These are phyloP conservation scores for Chlamydomonas reinhardtii DNA, from an alignment of 163 green algal species.

Conservation along the genomic window DNA sequence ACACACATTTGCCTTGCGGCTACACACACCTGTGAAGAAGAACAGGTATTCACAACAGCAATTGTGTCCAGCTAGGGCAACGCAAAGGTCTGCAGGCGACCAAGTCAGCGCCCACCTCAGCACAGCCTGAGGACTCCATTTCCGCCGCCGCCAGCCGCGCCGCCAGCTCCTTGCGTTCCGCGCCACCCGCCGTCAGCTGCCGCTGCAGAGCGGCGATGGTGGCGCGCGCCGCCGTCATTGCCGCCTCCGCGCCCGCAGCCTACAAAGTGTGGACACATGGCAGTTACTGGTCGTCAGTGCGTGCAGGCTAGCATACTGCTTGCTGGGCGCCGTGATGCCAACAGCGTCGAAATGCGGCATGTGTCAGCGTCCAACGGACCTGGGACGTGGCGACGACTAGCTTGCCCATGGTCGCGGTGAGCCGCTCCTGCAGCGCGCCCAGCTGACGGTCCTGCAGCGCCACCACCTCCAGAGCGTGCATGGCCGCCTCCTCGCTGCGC, in stretches of 20 bases:
- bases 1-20: too few species aligned
- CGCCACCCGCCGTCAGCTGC: constrained; percentile 37
- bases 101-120: not conserved
- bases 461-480: constrained; percentile 43
- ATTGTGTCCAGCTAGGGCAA: too few species aligned
- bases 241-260: constrained; percentile 16
- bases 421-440: not conserved
- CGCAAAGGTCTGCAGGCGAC: too few species aligned
- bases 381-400: constrained; percentile 20
- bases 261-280: not conserved
- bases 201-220: constrained; percentile 3
- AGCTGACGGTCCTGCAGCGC: constrained; percentile 32
- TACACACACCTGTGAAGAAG: too few species aligned
- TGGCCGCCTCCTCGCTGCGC: constrained; percentile 26
- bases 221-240: not conserved
- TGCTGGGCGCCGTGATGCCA: too few species aligned
- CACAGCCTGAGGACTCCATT: constrained; percentile 20
- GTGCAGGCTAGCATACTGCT: too few species aligned
- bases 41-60: too few species aligned
- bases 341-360: too few species aligned
- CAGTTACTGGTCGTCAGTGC: too few species aligned
- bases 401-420: constrained; percentile 35
- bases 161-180: constrained; percentile 48
- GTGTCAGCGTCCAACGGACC: too few species aligned
- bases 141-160: constrained; percentile 47